Base-by-base conservation (phyloP, 495 filamentous ascomycete species). In the Podospora appendiculata region DNA sequence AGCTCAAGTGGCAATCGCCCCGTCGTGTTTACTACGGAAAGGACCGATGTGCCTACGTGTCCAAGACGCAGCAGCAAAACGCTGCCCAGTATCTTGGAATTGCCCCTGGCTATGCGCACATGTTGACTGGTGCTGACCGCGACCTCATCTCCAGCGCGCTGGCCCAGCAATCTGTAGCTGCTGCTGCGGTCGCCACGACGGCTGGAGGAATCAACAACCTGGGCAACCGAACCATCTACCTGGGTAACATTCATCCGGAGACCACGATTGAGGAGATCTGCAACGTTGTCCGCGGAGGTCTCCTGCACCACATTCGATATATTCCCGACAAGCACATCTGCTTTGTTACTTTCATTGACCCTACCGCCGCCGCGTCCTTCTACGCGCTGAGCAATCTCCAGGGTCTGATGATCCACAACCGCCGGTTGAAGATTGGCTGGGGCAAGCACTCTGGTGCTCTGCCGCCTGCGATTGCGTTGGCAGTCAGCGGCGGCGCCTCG, bases 241-340 rank as follows among this genome's bases (percentile, higher is more conserved):
- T 98, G 10, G 93, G 93, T 56, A 98, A 98, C 71, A 98, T 98
- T 58, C 93, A 98, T 68, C 93, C 93, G 0, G 93, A 98, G 70
- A 98, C 93, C 1, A 97, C 93, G 2, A 92, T 96, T 58, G 93
- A 97, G 70, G 93, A 96, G 67, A 96, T 96, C 66, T 96, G 91
- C 75, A 96, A 96, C 61, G 91, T 96, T 45, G 91, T 96, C 32
- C 84, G 91, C 46, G 91, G 91, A 41, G 91, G 91, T 55, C 75
- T 96, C 53, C 75, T 98, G 62, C 93, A 98, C 66, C 93, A 98
- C 68, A 93, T 98, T 69, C 89, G 93, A 49, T 98, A 96, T 71
- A 98, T 98, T 59, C 94, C 93, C 25, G 93, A 98, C 74, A 98
- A 98, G 79, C 93, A 98, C 70, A 98, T 97, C 60, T 98, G 93